phyloP scores from a whole-genome alignment of 306 rosid species.

The Acacia confusa region DNA sequence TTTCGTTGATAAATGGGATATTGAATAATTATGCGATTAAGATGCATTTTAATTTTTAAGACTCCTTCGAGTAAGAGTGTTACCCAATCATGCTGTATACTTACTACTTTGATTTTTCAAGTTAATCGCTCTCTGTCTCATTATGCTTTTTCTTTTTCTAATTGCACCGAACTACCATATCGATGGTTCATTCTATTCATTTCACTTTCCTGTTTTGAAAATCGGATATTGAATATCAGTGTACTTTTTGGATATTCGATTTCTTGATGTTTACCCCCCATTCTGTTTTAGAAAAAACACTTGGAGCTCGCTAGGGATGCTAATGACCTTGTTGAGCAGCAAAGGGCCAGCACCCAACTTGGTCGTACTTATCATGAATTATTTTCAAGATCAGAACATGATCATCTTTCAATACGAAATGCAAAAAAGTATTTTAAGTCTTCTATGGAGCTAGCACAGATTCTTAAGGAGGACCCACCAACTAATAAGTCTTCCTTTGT shows the following conservation, averaged over 20 bases:
- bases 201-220: background rate
- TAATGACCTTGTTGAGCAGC: slow-evolving; percentile 75
- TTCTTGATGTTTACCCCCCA: background rate
- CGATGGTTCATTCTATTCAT: background rate
- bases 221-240: background rate
- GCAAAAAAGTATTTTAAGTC: slow-evolving; percentile 77
- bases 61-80: background rate
- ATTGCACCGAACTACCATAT: background rate
- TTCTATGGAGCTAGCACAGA: slow-evolving; percentile 71
- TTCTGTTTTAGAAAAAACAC: slow-evolving; percentile 65
- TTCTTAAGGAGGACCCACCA: slow-evolving; percentile 64
- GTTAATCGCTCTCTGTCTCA: background rate
- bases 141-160: background rate
- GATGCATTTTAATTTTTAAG: background rate
- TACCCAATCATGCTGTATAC: background rate
- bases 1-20: background rate
- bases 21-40: background rate
- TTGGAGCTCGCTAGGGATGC: slow-evolving; percentile 75
- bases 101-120: background rate
- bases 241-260: background rate
- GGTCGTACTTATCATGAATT: slow-evolving; percentile 85
- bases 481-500: slow-evolving; percentile 45
- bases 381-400: slow-evolving; percentile 54
- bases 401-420: slow-evolving; percentile 59
- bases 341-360: slow-evolving; percentile 83